Evolutionary conservation across 257 asterid genomes (phyloP).

Genomic region (Echium plantagineum): DNA sequence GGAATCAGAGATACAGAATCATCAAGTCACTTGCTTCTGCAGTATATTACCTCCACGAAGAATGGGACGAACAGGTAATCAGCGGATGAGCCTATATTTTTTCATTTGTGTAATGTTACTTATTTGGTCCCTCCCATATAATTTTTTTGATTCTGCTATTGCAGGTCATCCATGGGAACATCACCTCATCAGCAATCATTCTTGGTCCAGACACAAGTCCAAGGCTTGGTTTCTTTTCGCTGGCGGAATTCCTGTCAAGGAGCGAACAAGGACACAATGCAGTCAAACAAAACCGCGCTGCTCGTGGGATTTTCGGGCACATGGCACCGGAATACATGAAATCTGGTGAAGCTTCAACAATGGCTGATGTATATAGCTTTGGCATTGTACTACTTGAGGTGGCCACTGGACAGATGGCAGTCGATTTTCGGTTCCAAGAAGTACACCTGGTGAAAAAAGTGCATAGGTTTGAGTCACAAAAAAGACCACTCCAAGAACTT

Average conservation of each 20-base stretch:
- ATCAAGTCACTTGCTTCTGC: slow-evolving; percentile 82
- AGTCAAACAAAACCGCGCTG: slow-evolving; percentile 42
- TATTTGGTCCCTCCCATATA: too few species aligned
- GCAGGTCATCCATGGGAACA: slow-evolving; percentile 76
- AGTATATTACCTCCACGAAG: slow-evolving; percentile 78
- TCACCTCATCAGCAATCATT: slow-evolving; percentile 73
- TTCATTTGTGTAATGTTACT: too few species aligned
- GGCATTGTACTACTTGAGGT: slow-evolving; percentile 84
- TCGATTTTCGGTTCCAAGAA: slow-evolving; percentile 55
- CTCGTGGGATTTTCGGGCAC: slow-evolving; percentile 78
- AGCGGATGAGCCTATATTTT: too few species aligned
- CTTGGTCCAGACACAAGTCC: slow-evolving; percentile 76
- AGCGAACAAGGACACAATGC: slow-evolving; percentile 59
- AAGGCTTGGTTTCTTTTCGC: slow-evolving; percentile 78
- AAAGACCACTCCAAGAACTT: slow-evolving; percentile 37
- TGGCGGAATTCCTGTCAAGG: slow-evolving; percentile 73
- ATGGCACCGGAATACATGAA: slow-evolving; percentile 76
- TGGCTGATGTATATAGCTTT: slow-evolving; percentile 87
- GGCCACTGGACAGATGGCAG: slow-evolving; percentile 66
- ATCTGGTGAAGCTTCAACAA: slow-evolving; percentile 68
- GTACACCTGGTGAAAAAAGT: slow-evolving; percentile 52
- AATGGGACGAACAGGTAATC: slow-evolving; percentile 82
- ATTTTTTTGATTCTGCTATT: too few species aligned
- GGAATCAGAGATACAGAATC: slow-evolving; percentile 64
- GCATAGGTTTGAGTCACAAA: slow-evolving; percentile 32